Base-by-base conservation (phyloP, 169 alveolate genomes). In the Cryptosporidium meleagridis region DNA sequence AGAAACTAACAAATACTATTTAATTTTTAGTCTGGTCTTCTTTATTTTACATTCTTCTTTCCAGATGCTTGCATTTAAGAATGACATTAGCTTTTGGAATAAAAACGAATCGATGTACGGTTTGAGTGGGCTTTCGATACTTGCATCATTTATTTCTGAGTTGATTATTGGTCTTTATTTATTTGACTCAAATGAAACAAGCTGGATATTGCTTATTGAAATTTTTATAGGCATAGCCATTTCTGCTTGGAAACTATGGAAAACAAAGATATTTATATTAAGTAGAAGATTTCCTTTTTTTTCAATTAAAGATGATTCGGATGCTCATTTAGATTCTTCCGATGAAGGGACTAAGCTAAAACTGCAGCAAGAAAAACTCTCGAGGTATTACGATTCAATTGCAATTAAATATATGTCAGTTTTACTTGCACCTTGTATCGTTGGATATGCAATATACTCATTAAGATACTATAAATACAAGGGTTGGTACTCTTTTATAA, bases 81-180 rank as follows among this genome's bases (percentile, higher is more conserved):
- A 95, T 75, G 98, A 98, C 92, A 95, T 98, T 84, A 96, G 95
- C 55, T 98, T 97, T 91, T 98, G 99, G 99, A 93, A 96, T 69
- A 91, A 93, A 70, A 96, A 96, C 92, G 98, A 97, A 67, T 96
- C 98, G 21, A 95, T 97, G 97, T 96, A 97, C 91, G 99, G 99
- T 1, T 92, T 98, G 6, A 96, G 99, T 44, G 98, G 98, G 1
- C 94, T 96, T 62, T 93, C 98, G 69, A 95, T 98, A 69, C 87
- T 96, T 53, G 92, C 96, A 35, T 92, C 95, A 62, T 95, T 96
- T 61, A 95, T 95, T 35, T 94, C 97, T 58, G 97, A 95, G 86
- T 62, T 97, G 14, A 95, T 98, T 61, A 93, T 97, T 37, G 97
- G 97, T 71, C 94, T 98, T 52, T 98, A 98, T 86, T 91, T 98